These are phyloP conservation scores for Pseudogymnoascus sp. DNA, from an alignment of 2,329 filamentous ascomycete genomes.

Conservation along the genomic window DNA sequence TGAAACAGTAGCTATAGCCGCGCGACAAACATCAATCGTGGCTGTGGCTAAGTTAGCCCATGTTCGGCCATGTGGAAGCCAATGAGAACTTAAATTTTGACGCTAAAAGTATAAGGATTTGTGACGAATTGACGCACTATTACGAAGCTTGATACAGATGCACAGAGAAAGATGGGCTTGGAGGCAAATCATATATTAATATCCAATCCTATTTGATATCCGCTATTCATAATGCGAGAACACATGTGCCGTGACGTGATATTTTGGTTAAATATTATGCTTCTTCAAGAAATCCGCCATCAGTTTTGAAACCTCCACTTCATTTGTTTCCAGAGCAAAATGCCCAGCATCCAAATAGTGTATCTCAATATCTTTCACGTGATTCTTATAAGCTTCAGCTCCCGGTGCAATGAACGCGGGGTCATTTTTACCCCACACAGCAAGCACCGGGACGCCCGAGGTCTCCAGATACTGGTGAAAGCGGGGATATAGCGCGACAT, in stretches of 20 bases:
- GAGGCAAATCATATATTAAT: too few relatives aligned
- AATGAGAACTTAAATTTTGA: too few relatives aligned
- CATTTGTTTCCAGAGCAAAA: constrained; percentile 34
- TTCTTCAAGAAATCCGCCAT: constrained; percentile 11
- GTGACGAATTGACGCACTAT: too few relatives aligned
- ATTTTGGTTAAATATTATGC: not conserved
- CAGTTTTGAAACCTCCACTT: constrained; percentile 14
- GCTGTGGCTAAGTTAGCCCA: not conserved
- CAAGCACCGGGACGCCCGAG: constrained; percentile 43
- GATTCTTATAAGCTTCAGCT: constrained; percentile 43
- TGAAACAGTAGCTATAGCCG: not conserved
- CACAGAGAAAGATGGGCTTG: too few relatives aligned
- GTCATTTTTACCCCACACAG: constrained; percentile 51
- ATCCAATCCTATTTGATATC: too few relatives aligned
- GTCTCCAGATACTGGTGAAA: constrained; percentile 47
- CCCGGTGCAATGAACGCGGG: constrained; percentile 40
- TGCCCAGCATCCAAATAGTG: constrained; percentile 46
- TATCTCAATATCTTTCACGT: constrained; percentile 40
- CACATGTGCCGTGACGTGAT: not conserved
- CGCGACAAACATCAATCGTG: not conserved
- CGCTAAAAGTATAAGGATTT: too few relatives aligned
- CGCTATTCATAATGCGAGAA: too few relatives aligned
- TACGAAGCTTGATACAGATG: too few relatives aligned
- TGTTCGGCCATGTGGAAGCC: not conserved
- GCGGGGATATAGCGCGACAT: constrained; percentile 42